Conservation (phyloP, 2,329 filamentous ascomycete species). For the Talaromyces islandicus region DNA sequence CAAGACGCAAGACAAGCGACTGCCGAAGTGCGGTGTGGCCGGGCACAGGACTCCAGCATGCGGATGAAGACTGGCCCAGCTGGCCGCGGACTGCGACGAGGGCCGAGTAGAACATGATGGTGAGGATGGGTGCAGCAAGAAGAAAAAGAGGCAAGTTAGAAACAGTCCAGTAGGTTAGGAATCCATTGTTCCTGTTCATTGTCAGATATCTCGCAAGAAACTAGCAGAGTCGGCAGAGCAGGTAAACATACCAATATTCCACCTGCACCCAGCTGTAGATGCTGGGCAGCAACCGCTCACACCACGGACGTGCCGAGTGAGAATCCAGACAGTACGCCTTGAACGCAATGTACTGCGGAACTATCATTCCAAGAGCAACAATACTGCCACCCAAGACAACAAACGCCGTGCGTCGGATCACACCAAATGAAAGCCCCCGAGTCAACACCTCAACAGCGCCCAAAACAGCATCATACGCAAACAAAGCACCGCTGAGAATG, state of each 20-base stretch:
- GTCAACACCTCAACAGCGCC: slow-evolving; percentile 38
- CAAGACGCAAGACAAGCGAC: slow-evolving; percentile 50
- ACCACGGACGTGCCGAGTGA: slow-evolving; percentile 62
- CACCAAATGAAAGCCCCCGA: slow-evolving; percentile 29
- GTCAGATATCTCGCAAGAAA: background rate
- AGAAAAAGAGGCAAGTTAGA: slow-evolving; percentile 84
- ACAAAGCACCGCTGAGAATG: slow-evolving; percentile 70
- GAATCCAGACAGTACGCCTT: slow-evolving; percentile 56
- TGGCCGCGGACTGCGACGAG: slow-evolving; percentile 32
- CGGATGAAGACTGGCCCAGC: background rate
- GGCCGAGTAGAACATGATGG: slow-evolving; percentile 60
- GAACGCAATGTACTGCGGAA: slow-evolving; percentile 74
- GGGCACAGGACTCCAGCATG: background rate
- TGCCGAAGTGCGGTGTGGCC: background rate
- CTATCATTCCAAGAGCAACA: slow-evolving; percentile 60
- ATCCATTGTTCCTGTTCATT: slow-evolving; percentile 68
- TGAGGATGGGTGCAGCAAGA: slow-evolving; percentile 71
- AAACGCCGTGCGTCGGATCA: slow-evolving; percentile 50
- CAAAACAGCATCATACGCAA: slow-evolving; percentile 56
- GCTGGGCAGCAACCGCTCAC: slow-evolving; percentile 64
- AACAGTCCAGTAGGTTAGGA: slow-evolving; percentile 83
- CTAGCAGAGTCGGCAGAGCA: background rate
- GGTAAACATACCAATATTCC: slow-evolving; percentile 70
- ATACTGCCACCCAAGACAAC: slow-evolving; percentile 61
- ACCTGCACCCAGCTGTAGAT: slow-evolving; percentile 88